Percentiles rank a stretch among this genome's conserved stretches.
Conservation (phyloP, 1,284 basidiomycete species). For the Fomitopsis betulina region DNA sequence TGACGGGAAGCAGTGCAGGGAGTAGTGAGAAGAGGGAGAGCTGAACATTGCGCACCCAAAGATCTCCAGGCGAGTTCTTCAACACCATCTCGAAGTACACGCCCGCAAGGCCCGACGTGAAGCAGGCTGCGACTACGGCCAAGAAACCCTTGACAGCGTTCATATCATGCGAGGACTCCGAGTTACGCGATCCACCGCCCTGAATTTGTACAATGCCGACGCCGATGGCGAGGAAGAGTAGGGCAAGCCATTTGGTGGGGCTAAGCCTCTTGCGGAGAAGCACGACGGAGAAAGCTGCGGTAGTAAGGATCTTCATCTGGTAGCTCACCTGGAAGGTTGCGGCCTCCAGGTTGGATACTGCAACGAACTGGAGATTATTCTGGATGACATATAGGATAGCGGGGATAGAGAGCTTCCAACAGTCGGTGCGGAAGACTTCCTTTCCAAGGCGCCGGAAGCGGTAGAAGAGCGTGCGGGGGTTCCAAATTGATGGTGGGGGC, state of each 20-base stretch:
- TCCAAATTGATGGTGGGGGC: slow-evolving; percentile 26
- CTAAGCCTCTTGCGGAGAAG: slow-evolving; percentile 81
- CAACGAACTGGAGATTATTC: slow-evolving; percentile 95
- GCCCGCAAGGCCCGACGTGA: slow-evolving; percentile 96
- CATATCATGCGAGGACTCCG: slow-evolving; percentile 48
- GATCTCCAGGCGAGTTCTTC: slow-evolving; percentile 83
- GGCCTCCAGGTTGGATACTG: slow-evolving; percentile 86
- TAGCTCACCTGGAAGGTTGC: slow-evolving; percentile 96
- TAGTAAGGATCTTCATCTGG: slow-evolving; percentile 98
- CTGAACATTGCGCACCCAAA: slow-evolving; percentile 97
- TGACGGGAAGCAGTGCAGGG: slow-evolving; percentile 82
- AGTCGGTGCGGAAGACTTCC: slow-evolving; percentile 75
- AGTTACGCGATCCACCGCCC: slow-evolving; percentile 28
- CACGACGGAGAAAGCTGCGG: slow-evolving; percentile 89
- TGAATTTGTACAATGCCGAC: slow-evolving; percentile 95
- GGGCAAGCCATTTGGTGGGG: slow-evolving; percentile 77
- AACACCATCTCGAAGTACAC: slow-evolving; percentile 99
- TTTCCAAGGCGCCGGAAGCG: slow-evolving; percentile 39
- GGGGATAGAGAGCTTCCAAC: slow-evolving; percentile 96
- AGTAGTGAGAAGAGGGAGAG: slow-evolving; percentile 91
- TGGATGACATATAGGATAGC: slow-evolving; percentile 96
- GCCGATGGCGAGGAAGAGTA: slow-evolving; percentile 84
- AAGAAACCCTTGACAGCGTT: slow-evolving; percentile 80
- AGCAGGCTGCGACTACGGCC: slow-evolving; percentile 88
- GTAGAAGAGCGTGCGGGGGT: slow-evolving; percentile 31